A percentile compares a stretch with the other conserved stretches of the same genome.
phyloP scores from a whole-genome alignment of 257 asterid species.

The Knoxia roxburghii region DNA sequence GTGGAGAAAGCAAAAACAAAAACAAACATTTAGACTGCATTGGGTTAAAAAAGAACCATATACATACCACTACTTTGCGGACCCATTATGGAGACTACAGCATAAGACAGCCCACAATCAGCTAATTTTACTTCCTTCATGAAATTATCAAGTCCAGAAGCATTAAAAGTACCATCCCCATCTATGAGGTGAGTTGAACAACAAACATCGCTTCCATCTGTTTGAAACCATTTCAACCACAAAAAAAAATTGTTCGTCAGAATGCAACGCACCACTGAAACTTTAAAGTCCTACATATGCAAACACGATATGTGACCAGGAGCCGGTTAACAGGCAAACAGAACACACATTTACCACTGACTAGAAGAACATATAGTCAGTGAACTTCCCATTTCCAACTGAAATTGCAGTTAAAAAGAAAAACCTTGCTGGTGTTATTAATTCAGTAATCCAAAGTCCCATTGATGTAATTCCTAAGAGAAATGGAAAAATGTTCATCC shows the following conservation, averaged over 20 bases:
- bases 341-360: background rate
- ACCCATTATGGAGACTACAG: constrained; percentile 96
- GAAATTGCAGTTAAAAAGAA: too few species aligned
- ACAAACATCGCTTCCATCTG: constrained; percentile 42
- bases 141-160: constrained; percentile 63
- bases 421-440: too few species aligned
- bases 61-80: constrained; percentile 98
- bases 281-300: background rate
- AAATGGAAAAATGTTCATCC: too few species aligned
- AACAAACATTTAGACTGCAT: background rate
- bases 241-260: background rate
- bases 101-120: constrained; percentile 97
- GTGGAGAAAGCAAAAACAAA: constrained; percentile 7
- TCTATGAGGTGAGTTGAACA: constrained; percentile 96
- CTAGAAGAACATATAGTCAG: too few species aligned
- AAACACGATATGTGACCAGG: background rate
- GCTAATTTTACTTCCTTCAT: constrained; percentile 73
- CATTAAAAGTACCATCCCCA: constrained; percentile 84
- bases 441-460: too few species aligned
- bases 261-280: background rate
- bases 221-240: constrained; percentile 16
- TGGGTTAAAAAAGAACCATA: background rate
- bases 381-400: too few species aligned
- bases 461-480: too few species aligned
- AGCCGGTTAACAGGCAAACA: background rate